Percentiles rank a stretch among this genome's conserved stretches.
Evolutionary conservation across 495 filamentous ascomycete genomes (phyloP).

Genomic region (Talaromyces adpressus): DNA sequence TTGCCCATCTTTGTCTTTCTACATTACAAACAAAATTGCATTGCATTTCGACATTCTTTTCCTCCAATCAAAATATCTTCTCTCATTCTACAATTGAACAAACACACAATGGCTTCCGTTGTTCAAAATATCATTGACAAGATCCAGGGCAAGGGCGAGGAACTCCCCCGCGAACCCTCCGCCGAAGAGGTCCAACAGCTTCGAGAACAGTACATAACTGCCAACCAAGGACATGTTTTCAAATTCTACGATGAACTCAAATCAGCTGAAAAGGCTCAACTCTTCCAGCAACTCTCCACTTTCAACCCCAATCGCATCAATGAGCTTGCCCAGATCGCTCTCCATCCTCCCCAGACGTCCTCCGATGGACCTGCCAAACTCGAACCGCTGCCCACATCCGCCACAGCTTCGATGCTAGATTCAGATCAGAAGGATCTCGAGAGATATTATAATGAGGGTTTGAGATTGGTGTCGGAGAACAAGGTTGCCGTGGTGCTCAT

Average conservation of each 20-base stretch:
- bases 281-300: slow-evolving; percentile 73
- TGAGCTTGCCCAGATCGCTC: slow-evolving; percentile 69
- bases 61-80: neutral
- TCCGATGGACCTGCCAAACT: slow-evolving; percentile 46
- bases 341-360: slow-evolving; percentile 61
- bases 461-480: slow-evolving; percentile 79
- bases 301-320: slow-evolving; percentile 83
- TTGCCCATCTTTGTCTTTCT: neutral
- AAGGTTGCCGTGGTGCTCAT: slow-evolving; percentile 94
- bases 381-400: slow-evolving; percentile 85
- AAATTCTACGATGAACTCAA: slow-evolving; percentile 78
- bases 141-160: slow-evolving; percentile 38
- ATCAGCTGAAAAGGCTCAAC: slow-evolving; percentile 60
- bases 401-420: slow-evolving; percentile 86
- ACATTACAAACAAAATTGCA: neutral
- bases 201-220: slow-evolving; percentile 67
- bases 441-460: slow-evolving; percentile 76
- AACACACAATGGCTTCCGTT: slow-evolving; percentile 6
- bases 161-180: slow-evolving; percentile 57
- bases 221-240: slow-evolving; percentile 85
- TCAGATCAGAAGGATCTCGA: slow-evolving; percentile 73
- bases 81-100: slow-evolving; percentile 2
- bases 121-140: slow-evolving; percentile 55
- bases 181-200: slow-evolving; percentile 67
- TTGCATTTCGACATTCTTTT: slow-evolving; percentile 1